These are phyloP conservation scores for Herpetomonas samuelpessoai DNA, from an alignment of 208 protist genomes.

Conservation along the genomic window DNA sequence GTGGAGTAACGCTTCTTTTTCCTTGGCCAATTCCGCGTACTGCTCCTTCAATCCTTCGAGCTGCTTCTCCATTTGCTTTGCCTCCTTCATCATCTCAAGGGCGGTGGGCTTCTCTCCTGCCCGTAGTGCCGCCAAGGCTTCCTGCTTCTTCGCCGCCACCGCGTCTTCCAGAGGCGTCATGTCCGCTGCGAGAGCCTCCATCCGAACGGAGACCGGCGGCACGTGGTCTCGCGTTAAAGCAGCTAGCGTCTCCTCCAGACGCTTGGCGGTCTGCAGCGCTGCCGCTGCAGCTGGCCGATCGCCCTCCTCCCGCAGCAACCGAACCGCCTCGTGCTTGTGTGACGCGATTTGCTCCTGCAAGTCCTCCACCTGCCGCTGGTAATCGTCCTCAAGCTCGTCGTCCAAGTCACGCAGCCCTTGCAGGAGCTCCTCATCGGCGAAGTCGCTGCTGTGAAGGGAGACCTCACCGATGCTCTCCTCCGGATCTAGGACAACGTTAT, in stretches of 20 bases:
- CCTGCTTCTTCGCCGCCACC: conserved; percentile 28
- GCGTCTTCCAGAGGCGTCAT: conserved; percentile 21
- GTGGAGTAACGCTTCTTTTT: conserved; percentile 15
- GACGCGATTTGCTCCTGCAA: conserved; percentile 16
- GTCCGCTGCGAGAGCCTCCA: conserved; percentile 19
- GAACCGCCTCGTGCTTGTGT: conserved; percentile 21
- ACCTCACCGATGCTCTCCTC: conserved; percentile 26
- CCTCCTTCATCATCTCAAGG: conserved; percentile 30
- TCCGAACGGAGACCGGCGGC: conserved; percentile 22
- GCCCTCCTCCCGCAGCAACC: conserved; percentile 12
- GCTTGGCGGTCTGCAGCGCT: conserved; percentile 23
- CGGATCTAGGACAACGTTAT: conserved; percentile 1
- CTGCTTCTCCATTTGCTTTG: conserved; percentile 29
- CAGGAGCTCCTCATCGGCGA: conserved; percentile 29
- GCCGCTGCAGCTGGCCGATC: conserved; percentile 25
- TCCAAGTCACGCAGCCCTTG: conserved; percentile 34
- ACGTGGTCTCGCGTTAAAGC: conserved; percentile 17
- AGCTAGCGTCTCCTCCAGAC: conserved; percentile 21
- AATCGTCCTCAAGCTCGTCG: conserved; percentile 37
- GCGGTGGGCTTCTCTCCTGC: conserved; percentile 31
- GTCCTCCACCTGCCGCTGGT: conserved; percentile 15
- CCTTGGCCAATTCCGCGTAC: conserved; percentile 11
- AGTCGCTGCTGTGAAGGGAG: conserved; percentile 40
- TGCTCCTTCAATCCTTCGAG: conserved; percentile 17
- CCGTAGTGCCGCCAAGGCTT: conserved; percentile 21